phyloP scores from a whole-genome alignment of 1,139 yeast genomes.

The Hyphopichia pseudoburtonii region DNA sequence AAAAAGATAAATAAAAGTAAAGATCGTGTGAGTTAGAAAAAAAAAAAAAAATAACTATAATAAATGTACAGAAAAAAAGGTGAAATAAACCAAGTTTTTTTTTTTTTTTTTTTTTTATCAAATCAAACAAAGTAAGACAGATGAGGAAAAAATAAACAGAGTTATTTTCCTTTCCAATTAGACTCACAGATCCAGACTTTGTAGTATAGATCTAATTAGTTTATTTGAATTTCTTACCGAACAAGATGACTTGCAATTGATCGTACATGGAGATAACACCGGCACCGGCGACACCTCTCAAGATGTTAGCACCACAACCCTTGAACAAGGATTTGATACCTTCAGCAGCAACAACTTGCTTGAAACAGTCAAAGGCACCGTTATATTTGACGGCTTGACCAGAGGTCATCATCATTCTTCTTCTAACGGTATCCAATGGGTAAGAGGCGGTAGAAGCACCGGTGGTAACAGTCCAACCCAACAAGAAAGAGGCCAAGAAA shows the following conservation, averaged over 20 bases:
- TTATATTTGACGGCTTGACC: slow-evolving; percentile 56
- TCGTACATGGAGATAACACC: slow-evolving; percentile 56
- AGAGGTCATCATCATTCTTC: slow-evolving; percentile 60
- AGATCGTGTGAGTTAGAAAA: too few species aligned
- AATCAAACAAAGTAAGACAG: neutral
- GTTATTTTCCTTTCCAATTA: too few species aligned
- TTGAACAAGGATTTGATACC: slow-evolving; percentile 52
- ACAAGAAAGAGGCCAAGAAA: slow-evolving; percentile 54
- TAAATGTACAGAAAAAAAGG: too few species aligned
- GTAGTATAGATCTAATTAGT: slow-evolving; percentile 16
- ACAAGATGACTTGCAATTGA: slow-evolving; percentile 50
- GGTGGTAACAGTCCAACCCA: slow-evolving; percentile 57
- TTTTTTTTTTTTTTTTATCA: neutral
- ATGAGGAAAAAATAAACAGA: neutral
- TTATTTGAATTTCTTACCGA: slow-evolving; percentile 49
- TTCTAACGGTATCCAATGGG: slow-evolving; percentile 56
- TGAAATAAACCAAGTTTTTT: too few species aligned
- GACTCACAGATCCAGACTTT: too few species aligned
- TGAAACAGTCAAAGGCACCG: slow-evolving; percentile 53
- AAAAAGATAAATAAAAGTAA: too few species aligned
- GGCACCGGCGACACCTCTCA: slow-evolving; percentile 60
- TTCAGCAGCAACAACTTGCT: slow-evolving; percentile 52
- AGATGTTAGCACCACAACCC: slow-evolving; percentile 59
- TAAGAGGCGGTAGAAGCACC: slow-evolving; percentile 57
- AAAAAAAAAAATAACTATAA: too few species aligned